phyloP scores from a whole-genome alignment of 208 protist species.

The Leishmania guyanensis region DNA sequence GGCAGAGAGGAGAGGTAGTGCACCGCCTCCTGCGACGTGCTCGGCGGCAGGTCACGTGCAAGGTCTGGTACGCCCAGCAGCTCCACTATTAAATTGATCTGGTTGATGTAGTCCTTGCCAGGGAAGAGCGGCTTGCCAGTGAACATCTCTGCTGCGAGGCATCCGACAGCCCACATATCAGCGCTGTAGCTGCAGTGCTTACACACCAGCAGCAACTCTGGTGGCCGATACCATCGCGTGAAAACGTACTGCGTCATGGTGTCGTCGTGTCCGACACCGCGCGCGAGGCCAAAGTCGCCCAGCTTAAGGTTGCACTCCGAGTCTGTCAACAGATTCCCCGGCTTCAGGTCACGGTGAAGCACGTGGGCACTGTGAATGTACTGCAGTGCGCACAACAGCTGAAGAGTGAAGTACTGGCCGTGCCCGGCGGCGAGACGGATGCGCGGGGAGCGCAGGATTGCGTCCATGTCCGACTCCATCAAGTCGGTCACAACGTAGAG shows the following conservation, averaged over 20 bases:
- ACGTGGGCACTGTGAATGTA: conserved; percentile 96
- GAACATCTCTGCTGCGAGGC: conserved; percentile 96
- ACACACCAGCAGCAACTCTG: conserved; percentile 97
- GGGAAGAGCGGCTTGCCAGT: conserved; percentile 81
- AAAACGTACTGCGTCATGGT: conserved; percentile 96
- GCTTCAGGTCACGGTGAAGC: conserved; percentile 96
- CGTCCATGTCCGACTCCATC: conserved; percentile 93
- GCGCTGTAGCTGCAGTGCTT: conserved; percentile 88
- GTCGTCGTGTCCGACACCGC: conserved; percentile 50
- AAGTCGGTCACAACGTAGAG: conserved; percentile 91
- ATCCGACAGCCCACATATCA: conserved; percentile 97
- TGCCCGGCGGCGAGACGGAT: conserved; percentile 68
- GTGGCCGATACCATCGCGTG: conserved; percentile 98
- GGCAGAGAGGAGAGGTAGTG: conserved; percentile 67
- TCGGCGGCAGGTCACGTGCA: conserved; percentile 70
- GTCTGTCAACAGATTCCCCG: conserved; percentile 94
- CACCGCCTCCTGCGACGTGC: conserved; percentile 67
- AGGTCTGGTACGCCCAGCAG: conserved; percentile 74
- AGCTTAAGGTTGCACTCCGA: conserved; percentile 92
- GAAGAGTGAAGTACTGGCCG: conserved; percentile 96
- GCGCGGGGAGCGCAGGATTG: conserved; percentile 64
- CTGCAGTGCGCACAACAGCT: conserved; percentile 94
- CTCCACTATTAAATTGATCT: conserved; percentile 83
- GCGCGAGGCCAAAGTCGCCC: conserved; percentile 93
- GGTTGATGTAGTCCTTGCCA: conserved; percentile 88